phyloP scores from a whole-genome alignment of 2,329 filamentous ascomycete species.

The Alternaria solani region DNA sequence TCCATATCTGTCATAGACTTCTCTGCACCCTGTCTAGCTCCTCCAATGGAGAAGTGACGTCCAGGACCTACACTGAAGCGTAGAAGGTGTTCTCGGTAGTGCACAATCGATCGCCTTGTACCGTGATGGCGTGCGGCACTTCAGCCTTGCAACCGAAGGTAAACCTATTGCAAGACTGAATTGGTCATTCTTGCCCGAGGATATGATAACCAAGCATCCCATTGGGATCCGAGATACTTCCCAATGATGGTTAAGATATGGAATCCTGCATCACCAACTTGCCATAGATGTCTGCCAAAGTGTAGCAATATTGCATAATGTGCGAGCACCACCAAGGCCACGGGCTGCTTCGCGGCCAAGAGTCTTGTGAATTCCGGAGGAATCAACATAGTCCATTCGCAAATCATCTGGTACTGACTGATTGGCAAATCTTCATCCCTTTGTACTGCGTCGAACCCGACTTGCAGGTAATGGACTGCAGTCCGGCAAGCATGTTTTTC shows the following conservation, averaged over 20 bases:
- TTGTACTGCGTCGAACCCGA: slow-evolving; percentile 30
- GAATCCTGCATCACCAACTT: slow-evolving; percentile 29
- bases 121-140: background rate
- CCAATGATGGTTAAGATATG: slow-evolving; percentile 57
- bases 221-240: slow-evolving; percentile 53
- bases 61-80: slow-evolving; percentile 34
- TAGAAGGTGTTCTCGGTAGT: background rate
- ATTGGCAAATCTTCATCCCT: slow-evolving; percentile 4
- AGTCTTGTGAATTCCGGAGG: slow-evolving; percentile 48
- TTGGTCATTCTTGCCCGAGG: background rate
- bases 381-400: slow-evolving; percentile 51
- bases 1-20: slow-evolving; percentile 52
- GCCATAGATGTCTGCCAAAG: slow-evolving; percentile 32
- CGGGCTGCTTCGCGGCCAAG: slow-evolving; percentile 48
- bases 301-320: slow-evolving; percentile 62
- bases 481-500: slow-evolving; percentile 35
- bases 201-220: slow-evolving; percentile 16
- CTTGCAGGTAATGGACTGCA: slow-evolving; percentile 35
- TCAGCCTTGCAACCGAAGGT: background rate
- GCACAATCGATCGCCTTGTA: background rate
- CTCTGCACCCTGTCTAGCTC: slow-evolving; percentile 48
- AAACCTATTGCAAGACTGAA: background rate
- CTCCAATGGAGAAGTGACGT: slow-evolving; percentile 51
- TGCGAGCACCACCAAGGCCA: slow-evolving; percentile 59
- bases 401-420: slow-evolving; percentile 36